These are phyloP conservation scores for Cynara cardunculus DNA, from an alignment of 129 eudicot species.

Conservation along the genomic window DNA sequence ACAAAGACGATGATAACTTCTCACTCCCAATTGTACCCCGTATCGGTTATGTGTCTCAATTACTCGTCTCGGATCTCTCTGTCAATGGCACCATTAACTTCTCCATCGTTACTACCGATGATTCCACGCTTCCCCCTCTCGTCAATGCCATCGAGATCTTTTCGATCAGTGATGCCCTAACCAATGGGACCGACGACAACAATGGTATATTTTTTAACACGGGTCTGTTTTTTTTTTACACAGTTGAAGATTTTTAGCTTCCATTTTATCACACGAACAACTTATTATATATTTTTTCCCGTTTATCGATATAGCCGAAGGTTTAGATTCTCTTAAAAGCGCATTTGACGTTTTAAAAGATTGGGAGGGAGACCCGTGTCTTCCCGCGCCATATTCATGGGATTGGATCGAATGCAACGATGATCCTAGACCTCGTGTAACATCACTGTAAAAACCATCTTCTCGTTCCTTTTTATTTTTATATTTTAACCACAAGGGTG, in stretches of 20 bases:
- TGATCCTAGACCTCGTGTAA: slow-evolving; percentile 44
- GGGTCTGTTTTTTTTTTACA: neutral
- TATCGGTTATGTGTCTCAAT: slow-evolving; percentile 26
- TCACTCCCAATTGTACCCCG: slow-evolving; percentile 30
- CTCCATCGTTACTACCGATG: slow-evolving; percentile 26
- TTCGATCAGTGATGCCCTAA: slow-evolving; percentile 32
- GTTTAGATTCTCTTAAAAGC: slow-evolving; percentile 40
- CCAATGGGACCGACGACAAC: slow-evolving; percentile 44
- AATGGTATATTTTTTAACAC: slow-evolving; percentile 37
- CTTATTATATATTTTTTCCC: too few relatives aligned
- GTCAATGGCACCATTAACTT: slow-evolving; percentile 26
- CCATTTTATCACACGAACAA: too few relatives aligned
- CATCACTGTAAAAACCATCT: slow-evolving; percentile 40
- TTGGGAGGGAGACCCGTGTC: slow-evolving; percentile 72
- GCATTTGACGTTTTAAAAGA: slow-evolving; percentile 27
- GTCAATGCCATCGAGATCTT: slow-evolving; percentile 55
- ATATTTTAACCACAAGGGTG: too few relatives aligned
- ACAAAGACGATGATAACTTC: slow-evolving; percentile 7
- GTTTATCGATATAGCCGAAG: too few relatives aligned
- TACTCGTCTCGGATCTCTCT: slow-evolving; percentile 12
- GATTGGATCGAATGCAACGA: slow-evolving; percentile 58
- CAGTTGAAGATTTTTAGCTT: neutral
- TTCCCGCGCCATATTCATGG: slow-evolving; percentile 60
- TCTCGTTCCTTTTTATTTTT: too few relatives aligned
- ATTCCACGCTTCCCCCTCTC: slow-evolving; percentile 52